phyloP scores from a whole-genome alignment of 2,329 filamentous ascomycete genomes.

The Alternaria incomplexa region DNA sequence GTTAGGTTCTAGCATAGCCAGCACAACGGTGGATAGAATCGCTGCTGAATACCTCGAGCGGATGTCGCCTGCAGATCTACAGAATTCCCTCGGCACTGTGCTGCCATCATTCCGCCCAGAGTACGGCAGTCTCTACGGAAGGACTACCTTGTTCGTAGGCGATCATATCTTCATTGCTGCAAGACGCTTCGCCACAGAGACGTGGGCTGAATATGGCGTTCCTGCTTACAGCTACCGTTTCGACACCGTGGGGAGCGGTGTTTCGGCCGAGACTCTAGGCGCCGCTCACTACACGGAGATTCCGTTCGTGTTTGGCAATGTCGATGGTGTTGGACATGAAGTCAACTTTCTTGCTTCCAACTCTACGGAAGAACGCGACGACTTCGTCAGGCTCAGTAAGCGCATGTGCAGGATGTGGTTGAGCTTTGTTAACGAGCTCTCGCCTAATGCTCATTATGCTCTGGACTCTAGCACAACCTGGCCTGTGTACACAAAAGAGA shows the following conservation, averaged over 20 bases:
- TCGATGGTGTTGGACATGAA: neutral
- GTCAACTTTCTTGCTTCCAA: neutral
- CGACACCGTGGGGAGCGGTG: neutral
- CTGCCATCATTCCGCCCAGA: neutral
- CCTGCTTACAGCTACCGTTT: neutral
- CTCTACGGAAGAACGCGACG: neutral
- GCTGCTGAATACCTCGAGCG: neutral
- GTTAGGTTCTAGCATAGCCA: neutral
- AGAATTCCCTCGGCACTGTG: neutral
- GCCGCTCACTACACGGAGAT: neutral
- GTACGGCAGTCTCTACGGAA: neutral
- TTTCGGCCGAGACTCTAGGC: neutral
- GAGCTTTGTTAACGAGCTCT: constrained; percentile 3
- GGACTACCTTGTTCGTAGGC: neutral
- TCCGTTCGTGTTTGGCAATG: neutral
- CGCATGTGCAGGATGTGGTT: constrained; percentile 5
- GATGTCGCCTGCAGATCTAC: neutral
- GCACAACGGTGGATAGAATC: neutral
- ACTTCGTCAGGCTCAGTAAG: neutral
- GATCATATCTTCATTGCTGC: neutral
- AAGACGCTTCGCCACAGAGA: neutral
- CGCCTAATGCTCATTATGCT: neutral
- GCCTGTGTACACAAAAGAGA: neutral
- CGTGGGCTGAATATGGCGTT: neutral
- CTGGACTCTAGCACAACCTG: neutral